phyloP scores from a whole-genome alignment of 805 yeast genomes.

The Suhomyces sp. region DNA sequence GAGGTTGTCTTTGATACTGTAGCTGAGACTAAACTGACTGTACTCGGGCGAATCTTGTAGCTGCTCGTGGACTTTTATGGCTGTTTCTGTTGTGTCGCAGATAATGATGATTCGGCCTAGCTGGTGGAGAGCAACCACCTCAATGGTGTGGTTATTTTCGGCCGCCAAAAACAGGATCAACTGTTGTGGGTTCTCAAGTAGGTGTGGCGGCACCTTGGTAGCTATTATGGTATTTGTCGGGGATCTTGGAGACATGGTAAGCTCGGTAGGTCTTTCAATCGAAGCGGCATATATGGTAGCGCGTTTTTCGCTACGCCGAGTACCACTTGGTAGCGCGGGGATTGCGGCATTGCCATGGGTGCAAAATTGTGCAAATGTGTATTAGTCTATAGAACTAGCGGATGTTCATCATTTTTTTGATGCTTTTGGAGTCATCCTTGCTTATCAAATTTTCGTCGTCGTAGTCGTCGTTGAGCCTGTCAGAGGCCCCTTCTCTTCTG shows the following conservation, averaged over 20 bases:
- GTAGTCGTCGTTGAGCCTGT: conserved; percentile 12
- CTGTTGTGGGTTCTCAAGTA: conserved; percentile 25
- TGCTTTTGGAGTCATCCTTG: conserved; percentile 16
- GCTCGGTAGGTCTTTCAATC: background rate
- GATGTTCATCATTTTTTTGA: conserved; percentile 26
- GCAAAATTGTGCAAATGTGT: background rate
- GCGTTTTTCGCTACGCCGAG: background rate
- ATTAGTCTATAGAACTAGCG: conserved; percentile 1
- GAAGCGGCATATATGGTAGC: background rate
- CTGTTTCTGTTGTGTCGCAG: conserved; percentile 23
- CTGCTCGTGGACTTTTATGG: conserved; percentile 18
- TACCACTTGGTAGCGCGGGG: background rate
- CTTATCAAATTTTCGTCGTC: conserved; percentile 12
- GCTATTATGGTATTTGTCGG: conserved; percentile 36
- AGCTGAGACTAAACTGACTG: conserved; percentile 19
- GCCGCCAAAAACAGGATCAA: conserved; percentile 26
- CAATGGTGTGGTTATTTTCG: conserved; percentile 21
- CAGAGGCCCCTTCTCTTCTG: conserved; percentile 18
- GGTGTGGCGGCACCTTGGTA: conserved; percentile 22
- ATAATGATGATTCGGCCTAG: conserved; percentile 35
- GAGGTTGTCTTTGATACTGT: conserved; percentile 35
- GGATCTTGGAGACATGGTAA: background rate
- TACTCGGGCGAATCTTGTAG: conserved; percentile 16
- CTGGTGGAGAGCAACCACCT: conserved; percentile 31
- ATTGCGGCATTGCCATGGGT: background rate